Base-by-base conservation (phyloP, 106 monocot genomes). In the Dioscorea alata region DNA sequence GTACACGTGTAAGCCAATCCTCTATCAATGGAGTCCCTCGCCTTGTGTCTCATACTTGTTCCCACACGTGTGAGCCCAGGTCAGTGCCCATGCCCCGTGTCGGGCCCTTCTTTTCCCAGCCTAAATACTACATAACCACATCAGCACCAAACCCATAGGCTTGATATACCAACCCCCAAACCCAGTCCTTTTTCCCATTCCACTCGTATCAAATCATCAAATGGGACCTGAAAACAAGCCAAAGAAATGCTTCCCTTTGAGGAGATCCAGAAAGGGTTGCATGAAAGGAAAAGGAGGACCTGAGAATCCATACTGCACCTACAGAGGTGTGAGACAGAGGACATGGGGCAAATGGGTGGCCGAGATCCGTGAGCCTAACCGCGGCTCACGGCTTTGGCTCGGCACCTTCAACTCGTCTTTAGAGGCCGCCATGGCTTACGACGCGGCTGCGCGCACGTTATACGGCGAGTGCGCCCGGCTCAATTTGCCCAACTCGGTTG, bases 311-410 rank as follows among this genome's bases (percentile, higher is more conserved):
- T 50, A 20, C 53, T 94, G 86, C 78, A 75, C 75, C 10, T 94
- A 70, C 69, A 48, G 87, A 17, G 93, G 93, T 10, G 93, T 94
- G 12, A 73, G 93, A 33, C 93, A 94, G 77, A 64, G 90, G 56
- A 94, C 93, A 1, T 94, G 93, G 93, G 93, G 93, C 3, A 94
- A 94, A 71, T 94, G 93, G 93, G 93, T 90, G 35, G 89, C 93
- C 15, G 90, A 94, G 78, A 94, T 94, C 65, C 93, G 93, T 48
- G 93, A 94, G 82, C 93, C 93, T 67, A 90, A 94, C 72, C 93
- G 89, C 33, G 90, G 93, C 14, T 82, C 93, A 7, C 83, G 93
- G 24, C 82, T 90, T 63, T 94, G 93, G 93, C 90, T 94, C 60
- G 93, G 93, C 34, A 94, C 93, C 48, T 94, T 84, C 75, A 57